phyloP scores from a whole-genome alignment of 192 early-diverging fungal species.

The Backusella macrospora region DNA sequence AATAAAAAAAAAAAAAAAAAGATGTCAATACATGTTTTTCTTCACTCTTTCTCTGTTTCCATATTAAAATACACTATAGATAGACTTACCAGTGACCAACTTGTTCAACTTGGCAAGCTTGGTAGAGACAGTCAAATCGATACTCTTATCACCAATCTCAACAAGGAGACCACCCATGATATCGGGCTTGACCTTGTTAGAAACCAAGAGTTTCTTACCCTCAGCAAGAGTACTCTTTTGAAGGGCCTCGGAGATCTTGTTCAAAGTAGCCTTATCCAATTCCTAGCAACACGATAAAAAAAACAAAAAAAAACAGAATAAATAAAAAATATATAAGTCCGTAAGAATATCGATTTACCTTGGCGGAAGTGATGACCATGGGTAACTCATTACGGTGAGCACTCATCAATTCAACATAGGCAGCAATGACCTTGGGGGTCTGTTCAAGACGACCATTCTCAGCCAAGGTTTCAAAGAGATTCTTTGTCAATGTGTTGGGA shows the following conservation, averaged over 20 bases:
- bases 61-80: neutral
- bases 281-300: conserved; percentile 46
- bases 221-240: conserved; percentile 77
- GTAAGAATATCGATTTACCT: conserved; percentile 49
- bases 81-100: conserved; percentile 69
- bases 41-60: neutral
- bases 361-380: conserved; percentile 89
- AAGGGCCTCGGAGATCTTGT: conserved; percentile 45
- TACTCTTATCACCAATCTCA: conserved; percentile 97
- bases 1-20: neutral
- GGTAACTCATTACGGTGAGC: conserved; percentile 88
- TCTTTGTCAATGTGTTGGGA: conserved; percentile 80
- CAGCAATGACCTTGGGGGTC: conserved; percentile 77
- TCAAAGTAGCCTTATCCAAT: conserved; percentile 80
- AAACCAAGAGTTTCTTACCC: conserved; percentile 81
- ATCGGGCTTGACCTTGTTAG: conserved; percentile 89
- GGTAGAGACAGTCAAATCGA: conserved; percentile 95
- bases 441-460: conserved; percentile 94
- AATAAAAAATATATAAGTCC: neutral
- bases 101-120: conserved; percentile 96
- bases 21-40: neutral
- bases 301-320: neutral
- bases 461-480: conserved; percentile 89
- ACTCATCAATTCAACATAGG: conserved; percentile 84
- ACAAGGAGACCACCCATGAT: conserved; percentile 96